Conservation (phyloP, 768 basidiomycete genomes). For the Gloeophyllum trabeum region DNA sequence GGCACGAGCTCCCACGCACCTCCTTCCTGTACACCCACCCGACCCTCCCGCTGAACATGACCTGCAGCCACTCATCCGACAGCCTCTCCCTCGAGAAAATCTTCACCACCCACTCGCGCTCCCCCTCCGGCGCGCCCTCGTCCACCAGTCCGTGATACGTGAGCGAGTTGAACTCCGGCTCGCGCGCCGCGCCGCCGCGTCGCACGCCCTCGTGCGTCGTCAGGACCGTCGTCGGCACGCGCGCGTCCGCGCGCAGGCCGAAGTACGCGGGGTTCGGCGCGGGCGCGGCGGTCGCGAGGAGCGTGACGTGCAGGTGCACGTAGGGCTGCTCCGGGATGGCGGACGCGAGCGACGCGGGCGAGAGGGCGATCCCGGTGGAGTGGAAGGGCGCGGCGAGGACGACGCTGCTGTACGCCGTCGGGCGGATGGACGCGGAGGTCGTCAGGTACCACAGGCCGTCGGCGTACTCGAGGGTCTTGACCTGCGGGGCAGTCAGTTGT, state of each 20-base stretch:
- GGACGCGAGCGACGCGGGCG: constrained; percentile 32
- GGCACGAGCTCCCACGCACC: constrained; percentile 24
- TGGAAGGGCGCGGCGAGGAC: constrained; percentile 86
- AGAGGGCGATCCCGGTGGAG: constrained; percentile 44
- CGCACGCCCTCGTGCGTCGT: constrained; percentile 59
- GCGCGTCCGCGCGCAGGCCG: constrained; percentile 29
- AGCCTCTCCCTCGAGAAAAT: constrained; percentile 67
- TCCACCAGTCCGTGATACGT: constrained; percentile 59
- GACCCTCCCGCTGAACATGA: constrained; percentile 53
- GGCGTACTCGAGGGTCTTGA: constrained; percentile 34
- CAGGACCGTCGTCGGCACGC: constrained; percentile 53
- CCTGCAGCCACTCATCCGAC: constrained; percentile 57
- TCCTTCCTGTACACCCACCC: constrained; percentile 80
- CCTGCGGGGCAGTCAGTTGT: constrained; percentile 23
- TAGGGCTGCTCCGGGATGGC: constrained; percentile 66
- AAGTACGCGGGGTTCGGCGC: constrained; percentile 60
- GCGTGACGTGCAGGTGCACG: constrained; percentile 79
- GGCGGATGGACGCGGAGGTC: constrained; percentile 19
- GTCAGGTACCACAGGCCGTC: constrained; percentile 42
- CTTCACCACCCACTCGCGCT: constrained; percentile 64
- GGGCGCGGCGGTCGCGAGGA: constrained; percentile 68
- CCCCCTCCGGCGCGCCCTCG: constrained; percentile 14
- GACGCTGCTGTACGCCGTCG: constrained; percentile 49
- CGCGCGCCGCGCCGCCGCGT: constrained; percentile 35
- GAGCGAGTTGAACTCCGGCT: constrained; percentile 84